These are phyloP conservation scores for Urtica urens DNA, from an alignment of 306 rosid species.

Conservation along the genomic window DNA sequence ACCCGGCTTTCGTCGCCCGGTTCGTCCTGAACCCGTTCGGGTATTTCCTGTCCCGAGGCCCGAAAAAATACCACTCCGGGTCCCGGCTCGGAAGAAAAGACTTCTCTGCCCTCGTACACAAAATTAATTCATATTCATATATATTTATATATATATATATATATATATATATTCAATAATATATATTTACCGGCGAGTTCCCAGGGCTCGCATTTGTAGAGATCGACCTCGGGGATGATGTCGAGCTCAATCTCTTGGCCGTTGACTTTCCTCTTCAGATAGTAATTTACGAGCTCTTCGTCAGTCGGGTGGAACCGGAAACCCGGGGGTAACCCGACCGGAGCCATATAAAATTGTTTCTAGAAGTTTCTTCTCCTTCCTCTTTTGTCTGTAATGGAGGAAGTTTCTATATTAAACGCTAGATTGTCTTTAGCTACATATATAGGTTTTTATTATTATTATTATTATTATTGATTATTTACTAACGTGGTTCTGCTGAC, in stretches of 20 bases:
- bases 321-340: slow-evolving; percentile 99
- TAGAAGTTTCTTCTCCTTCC: background rate
- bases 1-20: slow-evolving; percentile 93
- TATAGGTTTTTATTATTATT: background rate
- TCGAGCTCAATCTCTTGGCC: slow-evolving; percentile 96
- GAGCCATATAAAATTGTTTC: no score
- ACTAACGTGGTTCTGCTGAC: no score
- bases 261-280: slow-evolving; percentile 79
- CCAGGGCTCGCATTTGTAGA: slow-evolving; percentile 99
- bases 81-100: slow-evolving; percentile 94
- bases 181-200: slow-evolving; percentile 73
- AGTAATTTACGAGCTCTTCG: slow-evolving; percentile 91
- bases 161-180: background rate
- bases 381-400: no score
- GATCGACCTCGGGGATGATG: slow-evolving; percentile 96
- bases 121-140: no score
- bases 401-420: no score
- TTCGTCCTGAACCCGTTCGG: slow-evolving; percentile 95
- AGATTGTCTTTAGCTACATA: background rate
- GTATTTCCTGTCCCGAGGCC: slow-evolving; percentile 86
- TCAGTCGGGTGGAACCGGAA: slow-evolving; percentile 97
- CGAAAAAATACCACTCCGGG: slow-evolving; percentile 98
- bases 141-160: no score
- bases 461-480: no score
- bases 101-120: slow-evolving; percentile 40